Conservation (phyloP, 352 stramenopile species). For the Globisporangium perplexum region DNA sequence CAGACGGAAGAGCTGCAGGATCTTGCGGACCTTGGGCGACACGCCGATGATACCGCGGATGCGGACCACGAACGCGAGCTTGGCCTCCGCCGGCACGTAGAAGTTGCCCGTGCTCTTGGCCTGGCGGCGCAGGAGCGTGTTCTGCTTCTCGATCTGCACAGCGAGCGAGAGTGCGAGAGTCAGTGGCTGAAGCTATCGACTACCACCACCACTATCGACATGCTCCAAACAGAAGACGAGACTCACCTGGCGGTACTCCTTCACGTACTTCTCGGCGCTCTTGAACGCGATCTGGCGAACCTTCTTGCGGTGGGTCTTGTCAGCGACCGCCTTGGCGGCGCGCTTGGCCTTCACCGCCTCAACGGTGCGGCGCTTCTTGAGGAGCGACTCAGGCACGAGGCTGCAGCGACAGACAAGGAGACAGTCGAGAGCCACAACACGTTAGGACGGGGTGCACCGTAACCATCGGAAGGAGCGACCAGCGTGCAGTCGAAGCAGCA, state of each 20-base stretch:
- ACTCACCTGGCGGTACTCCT: slow-evolving; percentile 94
- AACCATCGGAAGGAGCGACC: slow-evolving; percentile 16
- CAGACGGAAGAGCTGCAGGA: slow-evolving; percentile 98
- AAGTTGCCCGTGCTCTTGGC: slow-evolving; percentile 96
- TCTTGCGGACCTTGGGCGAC: slow-evolving; percentile 93
- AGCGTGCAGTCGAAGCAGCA: slow-evolving; percentile 4
- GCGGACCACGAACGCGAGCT: slow-evolving; percentile 97
- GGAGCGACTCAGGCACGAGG: slow-evolving; percentile 86
- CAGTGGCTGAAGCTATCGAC: not conserved
- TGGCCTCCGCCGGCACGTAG: slow-evolving; percentile 96
- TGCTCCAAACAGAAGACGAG: not conserved
- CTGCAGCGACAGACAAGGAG: slow-evolving; percentile 27
- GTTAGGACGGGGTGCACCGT: slow-evolving; percentile 75
- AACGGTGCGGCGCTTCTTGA: slow-evolving; percentile 89
- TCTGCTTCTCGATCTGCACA: slow-evolving; percentile 87
- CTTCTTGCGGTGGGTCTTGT: slow-evolving; percentile 85
- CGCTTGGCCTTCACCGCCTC: slow-evolving; percentile 87
- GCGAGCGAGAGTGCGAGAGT: not conserved
- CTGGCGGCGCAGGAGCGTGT: slow-evolving; percentile 92
- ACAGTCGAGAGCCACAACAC: not conserved
- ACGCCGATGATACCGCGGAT: slow-evolving; percentile 98
- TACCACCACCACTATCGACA: not conserved
- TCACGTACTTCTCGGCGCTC: slow-evolving; percentile 97
- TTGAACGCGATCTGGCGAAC: slow-evolving; percentile 90
- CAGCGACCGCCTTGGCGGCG: slow-evolving; percentile 57